Evolutionary conservation across 2,329 filamentous ascomycete genomes (phyloP), one percentile per base, ranked within the genome.

Genomic region (Apiospora marii): DNA sequence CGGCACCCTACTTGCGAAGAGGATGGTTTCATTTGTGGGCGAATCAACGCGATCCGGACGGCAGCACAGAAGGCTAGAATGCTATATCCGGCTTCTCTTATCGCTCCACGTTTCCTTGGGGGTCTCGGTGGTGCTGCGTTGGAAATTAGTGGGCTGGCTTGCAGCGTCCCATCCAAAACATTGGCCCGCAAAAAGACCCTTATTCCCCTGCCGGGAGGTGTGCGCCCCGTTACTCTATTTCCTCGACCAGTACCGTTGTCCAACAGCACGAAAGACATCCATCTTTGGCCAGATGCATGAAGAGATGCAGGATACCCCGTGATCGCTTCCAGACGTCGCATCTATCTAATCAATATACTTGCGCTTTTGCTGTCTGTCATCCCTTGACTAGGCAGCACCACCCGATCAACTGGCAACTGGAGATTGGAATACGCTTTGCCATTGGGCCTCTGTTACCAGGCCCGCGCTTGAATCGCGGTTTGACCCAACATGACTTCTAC

Each of bases 141-240:
- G 34, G 16, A 22, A 34, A 37, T 37, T n/a, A 64, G 58, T 41
- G 58, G 58, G 58, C 30, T 41, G 58, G 30, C 58, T n/a, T 24
- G 30, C 53, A 61, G 27, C 30, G 16, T 61, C 53, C 34, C 30
- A 22, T 64, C 12, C 19, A 30, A n/a, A 64, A n/a, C 58, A 64
- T 37, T 61, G 58, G 58, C 58, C 58, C 58, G 34, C 58, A 64
- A n/a, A 37, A 41, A 22, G 58, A 64, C 58, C 34, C 58, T 30
- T 2, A 64, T 37, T 64, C 34, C 30, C 34, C 41, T 64, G 34
- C 58, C 34, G 58, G 58, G 58, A 64, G 19, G 30, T 41, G 58
- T 64, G 8, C 53, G 53, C 58, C 58, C 58, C 58, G 34, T 64
- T 64, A 64, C 58, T 64, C 58, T 64, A 64, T 64, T 64, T 64